phyloP scores from a whole-genome alignment of 2,329 filamentous ascomycete species.

The Grosmannia clavigera region DNA sequence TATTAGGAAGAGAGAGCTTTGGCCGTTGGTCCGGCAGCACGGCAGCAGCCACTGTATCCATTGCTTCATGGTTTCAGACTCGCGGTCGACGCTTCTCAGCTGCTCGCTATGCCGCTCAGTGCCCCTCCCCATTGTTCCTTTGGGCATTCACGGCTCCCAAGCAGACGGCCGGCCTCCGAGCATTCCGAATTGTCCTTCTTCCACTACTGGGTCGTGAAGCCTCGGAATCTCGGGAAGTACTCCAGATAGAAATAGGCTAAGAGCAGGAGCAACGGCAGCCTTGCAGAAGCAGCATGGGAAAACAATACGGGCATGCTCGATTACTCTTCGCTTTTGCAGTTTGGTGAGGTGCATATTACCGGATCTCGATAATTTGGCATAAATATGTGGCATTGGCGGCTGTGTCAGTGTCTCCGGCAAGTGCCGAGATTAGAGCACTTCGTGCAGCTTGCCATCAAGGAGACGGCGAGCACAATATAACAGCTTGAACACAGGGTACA shows the following conservation, averaged over 20 bases:
- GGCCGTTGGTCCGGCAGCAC: constrained; percentile 10
- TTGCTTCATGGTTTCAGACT: neutral
- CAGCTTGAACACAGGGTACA: neutral
- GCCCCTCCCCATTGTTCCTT: neutral
- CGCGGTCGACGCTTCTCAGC: neutral
- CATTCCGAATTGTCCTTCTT: neutral
- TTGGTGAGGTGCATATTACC: neutral
- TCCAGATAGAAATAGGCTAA: neutral
- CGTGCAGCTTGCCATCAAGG: neutral
- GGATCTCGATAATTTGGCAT: neutral
- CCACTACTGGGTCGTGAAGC: neutral
- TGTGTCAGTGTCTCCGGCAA: neutral
- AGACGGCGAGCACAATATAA: neutral
- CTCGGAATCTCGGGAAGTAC: constrained; percentile 1
- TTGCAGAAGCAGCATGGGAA: neutral
- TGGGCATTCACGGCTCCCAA: neutral
- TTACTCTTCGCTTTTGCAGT: neutral
- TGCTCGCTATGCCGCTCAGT: neutral
- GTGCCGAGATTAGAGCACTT: neutral
- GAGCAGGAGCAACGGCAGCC: neutral
- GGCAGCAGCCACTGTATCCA: neutral
- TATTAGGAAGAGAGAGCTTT: constrained; percentile 2
- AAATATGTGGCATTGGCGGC: neutral
- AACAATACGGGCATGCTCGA: neutral
- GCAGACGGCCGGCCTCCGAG: neutral